Conservation (phyloP, 208 protist genomes). For the Plasmodiophora brassicae region DNA sequence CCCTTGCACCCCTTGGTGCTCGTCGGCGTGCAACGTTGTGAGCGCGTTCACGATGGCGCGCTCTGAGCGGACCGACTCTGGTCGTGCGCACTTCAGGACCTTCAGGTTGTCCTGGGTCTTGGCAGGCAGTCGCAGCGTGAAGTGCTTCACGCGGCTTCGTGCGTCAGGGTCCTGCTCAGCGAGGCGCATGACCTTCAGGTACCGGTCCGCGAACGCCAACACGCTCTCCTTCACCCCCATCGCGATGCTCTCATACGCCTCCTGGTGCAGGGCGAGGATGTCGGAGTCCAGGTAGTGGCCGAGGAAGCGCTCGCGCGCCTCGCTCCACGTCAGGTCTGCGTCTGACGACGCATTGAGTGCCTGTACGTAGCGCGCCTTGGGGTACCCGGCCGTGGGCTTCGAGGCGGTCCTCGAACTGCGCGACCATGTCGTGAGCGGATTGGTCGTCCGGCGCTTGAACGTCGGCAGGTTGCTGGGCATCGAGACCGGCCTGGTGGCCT, state of each 20-base stretch:
- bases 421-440: no score
- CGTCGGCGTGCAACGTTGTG: no score
- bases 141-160: neutral
- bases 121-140: neutral
- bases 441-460: no score
- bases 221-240: neutral
- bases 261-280: neutral
- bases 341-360: no score
- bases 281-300: neutral
- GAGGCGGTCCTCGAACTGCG: no score
- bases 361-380: no score
- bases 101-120: neutral
- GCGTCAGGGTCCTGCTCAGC: neutral
- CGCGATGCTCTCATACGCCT: neutral
- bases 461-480: no score
- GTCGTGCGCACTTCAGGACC: neutral
- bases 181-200: neutral
- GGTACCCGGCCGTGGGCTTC: no score
- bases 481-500: no score
- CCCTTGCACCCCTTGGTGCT: no score
- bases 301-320: neutral
- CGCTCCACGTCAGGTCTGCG: neutral
- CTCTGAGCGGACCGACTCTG: no score
- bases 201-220: neutral
- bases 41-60: no score